Conservation (phyloP, 106 monocot species). For the Xerophyta viscosa region DNA sequence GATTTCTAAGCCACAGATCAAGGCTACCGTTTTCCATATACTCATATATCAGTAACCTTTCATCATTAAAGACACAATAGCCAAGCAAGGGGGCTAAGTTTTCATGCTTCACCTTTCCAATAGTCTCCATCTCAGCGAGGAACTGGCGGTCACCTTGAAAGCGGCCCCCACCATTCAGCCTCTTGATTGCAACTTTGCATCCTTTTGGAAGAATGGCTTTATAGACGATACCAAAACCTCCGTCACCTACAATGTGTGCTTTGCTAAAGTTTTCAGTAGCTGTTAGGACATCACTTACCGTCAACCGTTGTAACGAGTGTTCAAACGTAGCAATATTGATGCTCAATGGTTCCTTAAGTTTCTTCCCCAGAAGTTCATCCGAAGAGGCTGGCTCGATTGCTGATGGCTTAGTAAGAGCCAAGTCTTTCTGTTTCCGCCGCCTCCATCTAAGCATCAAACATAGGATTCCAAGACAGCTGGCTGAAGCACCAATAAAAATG, state of each 20-base stretch:
- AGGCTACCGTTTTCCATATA: slow-evolving; percentile 93
- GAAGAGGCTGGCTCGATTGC: slow-evolving; percentile 59
- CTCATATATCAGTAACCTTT: slow-evolving; percentile 82
- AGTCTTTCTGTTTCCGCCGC: slow-evolving; percentile 9
- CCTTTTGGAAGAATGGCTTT: slow-evolving; percentile 51
- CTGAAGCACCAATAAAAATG: slow-evolving; percentile 18
- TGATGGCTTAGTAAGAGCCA: slow-evolving; percentile 29
- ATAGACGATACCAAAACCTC: slow-evolving; percentile 89
- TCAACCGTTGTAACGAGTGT: slow-evolving; percentile 65
- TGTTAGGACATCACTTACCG: slow-evolving; percentile 55
- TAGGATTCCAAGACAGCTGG: slow-evolving; percentile 20
- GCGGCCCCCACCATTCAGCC: slow-evolving; percentile 48
- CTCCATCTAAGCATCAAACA: slow-evolving; percentile 32
- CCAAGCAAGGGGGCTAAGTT: slow-evolving; percentile 82
- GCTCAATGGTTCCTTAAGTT: slow-evolving; percentile 77
- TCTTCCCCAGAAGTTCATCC: slow-evolving; percentile 68
- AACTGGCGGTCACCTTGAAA: slow-evolving; percentile 86
- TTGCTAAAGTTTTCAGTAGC: slow-evolving; percentile 91
- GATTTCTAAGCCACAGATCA: slow-evolving; percentile 68
- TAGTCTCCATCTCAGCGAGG: slow-evolving; percentile 95
- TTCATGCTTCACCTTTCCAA: slow-evolving; percentile 80
- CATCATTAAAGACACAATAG: slow-evolving; percentile 80
- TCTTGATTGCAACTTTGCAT: slow-evolving; percentile 52
- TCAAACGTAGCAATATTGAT: slow-evolving; percentile 94
- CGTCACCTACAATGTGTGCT: slow-evolving; percentile 76